Conservation (phyloP, 768 basidiomycete genomes). For the Amanita rimosa region DNA sequence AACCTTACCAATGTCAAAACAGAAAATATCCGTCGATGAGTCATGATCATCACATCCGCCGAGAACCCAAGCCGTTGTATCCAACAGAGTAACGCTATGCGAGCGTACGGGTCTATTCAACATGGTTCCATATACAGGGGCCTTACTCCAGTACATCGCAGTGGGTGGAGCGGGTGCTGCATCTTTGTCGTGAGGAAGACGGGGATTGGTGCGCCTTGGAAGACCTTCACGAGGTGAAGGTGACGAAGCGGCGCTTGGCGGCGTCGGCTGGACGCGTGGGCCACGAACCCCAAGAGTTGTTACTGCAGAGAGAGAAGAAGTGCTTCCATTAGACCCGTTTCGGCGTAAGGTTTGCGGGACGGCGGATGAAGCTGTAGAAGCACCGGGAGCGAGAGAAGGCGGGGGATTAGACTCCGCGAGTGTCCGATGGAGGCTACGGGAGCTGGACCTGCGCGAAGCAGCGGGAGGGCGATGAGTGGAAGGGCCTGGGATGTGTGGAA, state of each 20-base stretch:
- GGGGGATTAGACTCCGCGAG: background rate
- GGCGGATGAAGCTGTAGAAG: background rate
- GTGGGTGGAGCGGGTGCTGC: conserved; percentile 55
- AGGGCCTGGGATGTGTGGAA: conserved; percentile 1
- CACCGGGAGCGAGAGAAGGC: conserved; percentile 3
- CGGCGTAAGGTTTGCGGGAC: conserved; percentile 1
- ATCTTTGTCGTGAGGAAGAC: conserved; percentile 50
- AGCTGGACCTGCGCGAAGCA: conserved; percentile 5
- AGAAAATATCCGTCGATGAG: conserved; percentile 66
- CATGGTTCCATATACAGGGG: conserved; percentile 63
- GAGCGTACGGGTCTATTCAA: conserved; percentile 67
- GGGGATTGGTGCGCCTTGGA: conserved; percentile 38
- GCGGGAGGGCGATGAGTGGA: background rate
- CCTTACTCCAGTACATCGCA: conserved; percentile 77
- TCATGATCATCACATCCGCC: conserved; percentile 82
- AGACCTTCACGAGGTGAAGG: conserved; percentile 9
- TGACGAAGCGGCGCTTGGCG: background rate
- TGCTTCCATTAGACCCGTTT: conserved; percentile 7
- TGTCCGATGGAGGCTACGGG: conserved; percentile 7
- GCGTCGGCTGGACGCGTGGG: conserved; percentile 1
- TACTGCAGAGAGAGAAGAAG: conserved; percentile 6
- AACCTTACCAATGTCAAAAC: conserved; percentile 68
- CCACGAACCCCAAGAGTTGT: conserved; percentile 1
- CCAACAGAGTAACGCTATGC: conserved; percentile 77
- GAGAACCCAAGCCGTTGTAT: conserved; percentile 76